Evolutionary conservation across 1,139 yeast species (phyloP), one percentile per base, ranked within the genome.

Genomic region (Scheffersomyces lignicola): DNA sequence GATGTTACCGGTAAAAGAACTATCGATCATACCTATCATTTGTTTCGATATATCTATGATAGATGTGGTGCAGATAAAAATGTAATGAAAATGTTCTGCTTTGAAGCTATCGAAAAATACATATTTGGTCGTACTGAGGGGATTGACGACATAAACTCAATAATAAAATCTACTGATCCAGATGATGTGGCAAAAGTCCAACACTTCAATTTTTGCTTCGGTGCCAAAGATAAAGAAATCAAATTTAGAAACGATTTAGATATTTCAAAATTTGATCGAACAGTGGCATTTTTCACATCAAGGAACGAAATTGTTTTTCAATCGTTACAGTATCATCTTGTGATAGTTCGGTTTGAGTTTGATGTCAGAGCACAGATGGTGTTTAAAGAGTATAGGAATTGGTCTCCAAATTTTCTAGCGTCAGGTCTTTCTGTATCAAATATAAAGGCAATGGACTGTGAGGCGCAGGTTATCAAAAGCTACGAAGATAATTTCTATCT

Each of bases 261-360:
- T n/a, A n/a, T n/a, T n/a, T n/a, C n/a, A n/a, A n/a, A 23, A 14
- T 5, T 9, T 7, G 26, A 23, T 9, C 26, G 26, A 9, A 23
- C 10, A 5, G n/a, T 15, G 6, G 20, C 20, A 3, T 4, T 6
- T 16, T 26, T 16, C 10, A 15, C n/a, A 7, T 15, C 20, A 16
- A 16, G 18, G n/a, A 13, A 26, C 11, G 20, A 26, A 26, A 26
- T 26, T 15, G 29, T 16, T 4, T 26, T 26, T 11, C 29, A 26
- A 24, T 24, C 28, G 5, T 10, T 7, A 14, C n/a, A 24, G 16
- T 8, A 7, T 5, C 10, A 8, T 12, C n/a, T 24, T 5, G 14
- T 24, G n/a, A 24, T 24, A 14, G 28, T 24, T 24, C 14, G 10
- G n/a, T 24, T 24, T 11, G 7, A 8, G 7, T n/a, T 20, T 20